Conservation (phyloP, 1,139 yeast species). For the Geotrichum phurueaensis region DNA sequence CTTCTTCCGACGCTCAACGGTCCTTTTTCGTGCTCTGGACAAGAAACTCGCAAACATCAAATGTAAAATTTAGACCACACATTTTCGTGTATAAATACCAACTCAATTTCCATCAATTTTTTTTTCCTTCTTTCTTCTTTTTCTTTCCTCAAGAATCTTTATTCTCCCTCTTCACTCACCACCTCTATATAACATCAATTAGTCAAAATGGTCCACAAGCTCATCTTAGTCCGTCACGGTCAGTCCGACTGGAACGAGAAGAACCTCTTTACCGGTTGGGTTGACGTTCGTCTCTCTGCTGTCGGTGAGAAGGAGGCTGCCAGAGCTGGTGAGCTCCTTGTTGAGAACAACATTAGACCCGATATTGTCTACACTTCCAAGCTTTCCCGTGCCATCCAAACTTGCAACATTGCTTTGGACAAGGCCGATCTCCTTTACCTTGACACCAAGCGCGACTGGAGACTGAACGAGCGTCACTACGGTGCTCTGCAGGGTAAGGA, state of each 20-base stretch:
- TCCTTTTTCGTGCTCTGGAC: not conserved
- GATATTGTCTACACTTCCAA: constrained; percentile 88
- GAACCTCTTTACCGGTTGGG: constrained; percentile 99
- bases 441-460: constrained; percentile 94
- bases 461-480: constrained; percentile 98
- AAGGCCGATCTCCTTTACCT: constrained; percentile 84
- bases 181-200: not conserved
- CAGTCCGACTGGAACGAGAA: constrained; percentile 98
- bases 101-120: not conserved
- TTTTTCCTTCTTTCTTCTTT: not conserved
- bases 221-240: constrained; percentile 69
- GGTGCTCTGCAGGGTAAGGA: constrained; percentile 99
- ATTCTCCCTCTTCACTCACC: not conserved
- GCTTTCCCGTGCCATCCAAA: constrained; percentile 93
- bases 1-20: not conserved
- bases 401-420: constrained; percentile 92
- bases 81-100: constrained; percentile 6
- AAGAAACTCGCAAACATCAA: not conserved
- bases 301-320: constrained; percentile 85
- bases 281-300: constrained; percentile 81
- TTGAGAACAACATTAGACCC: constrained; percentile 79
- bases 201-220: constrained; percentile 27
- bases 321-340: constrained; percentile 88
- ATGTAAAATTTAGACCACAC: not conserved
- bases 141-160: not conserved